Base-by-base conservation (phyloP, 768 basidiomycete genomes). In the Xerocomus potaroensis region DNA sequence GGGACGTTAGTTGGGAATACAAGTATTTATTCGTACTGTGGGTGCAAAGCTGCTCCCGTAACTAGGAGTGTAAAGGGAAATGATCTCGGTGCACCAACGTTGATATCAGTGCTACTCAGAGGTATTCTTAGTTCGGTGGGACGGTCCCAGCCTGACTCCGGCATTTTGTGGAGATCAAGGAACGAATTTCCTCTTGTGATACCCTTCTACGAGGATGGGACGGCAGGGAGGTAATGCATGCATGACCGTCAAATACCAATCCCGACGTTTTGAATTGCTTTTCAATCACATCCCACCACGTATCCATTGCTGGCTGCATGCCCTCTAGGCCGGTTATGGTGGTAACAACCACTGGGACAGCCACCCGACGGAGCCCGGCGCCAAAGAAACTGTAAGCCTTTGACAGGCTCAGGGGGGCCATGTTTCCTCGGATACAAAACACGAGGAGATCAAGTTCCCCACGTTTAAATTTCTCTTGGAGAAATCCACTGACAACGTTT, bases 221-320 rank as follows among this genome's bases (percentile, higher is more conserved):
- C 30, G 48, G 51, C n/a, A 55, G 55, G 4, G 71, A 66, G 14
- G 72, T 73, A 41, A 74, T 60, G 43, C 74, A 75, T 8, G 69
- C 73, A 18, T 70, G 64, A 2, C 64, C 71, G 26, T 63, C 54
- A 16, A 72, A 72, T 8, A 48, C 39, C 59, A 75, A 73, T 11
- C 60, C 60, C 31, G 68, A 56, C 22, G 42, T 47, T 15, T 51
- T 52, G 43, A 75, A 64, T 11, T 49, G 47, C 26, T 51, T 46
- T 48, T 68, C 56, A 33, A 73, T 69, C 39, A 58, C 47, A 15
- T 34, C 47, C 73, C 71, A 74, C 73, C 73, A 74, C 27, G 40
- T 43, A 2, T 66, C 64, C 61, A 69, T 69, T 8, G 64, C 59
- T n/a, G 51, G 54, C 23, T 66, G 57, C 3, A 63, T 56, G 32